Percentiles rank a stretch among this genome's conserved stretches.
These are phyloP conservation scores for Albophoma yamanashiensis DNA, from an alignment of 2,329 filamentous ascomycete genomes.

Conservation along the genomic window DNA sequence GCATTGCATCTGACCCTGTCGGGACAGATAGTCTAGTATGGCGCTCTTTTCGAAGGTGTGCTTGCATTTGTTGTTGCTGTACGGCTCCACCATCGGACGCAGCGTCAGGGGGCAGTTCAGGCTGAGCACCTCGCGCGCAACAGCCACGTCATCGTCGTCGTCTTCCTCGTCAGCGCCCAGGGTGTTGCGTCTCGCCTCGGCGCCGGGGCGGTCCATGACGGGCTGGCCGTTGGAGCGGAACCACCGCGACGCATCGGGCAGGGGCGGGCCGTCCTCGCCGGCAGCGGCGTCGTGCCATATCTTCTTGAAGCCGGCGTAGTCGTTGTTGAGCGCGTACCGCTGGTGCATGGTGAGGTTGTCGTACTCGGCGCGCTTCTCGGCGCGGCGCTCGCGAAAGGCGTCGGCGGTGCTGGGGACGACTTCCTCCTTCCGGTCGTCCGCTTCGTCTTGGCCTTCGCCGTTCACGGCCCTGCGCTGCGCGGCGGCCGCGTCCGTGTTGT, in stretches of 20 bases:
- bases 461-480: slow-evolving; percentile 4
- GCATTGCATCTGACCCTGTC: slow-evolving; percentile 37
- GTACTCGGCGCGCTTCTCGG: slow-evolving; percentile 31
- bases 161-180: slow-evolving; percentile 29
- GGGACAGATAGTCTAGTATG: slow-evolving; percentile 46
- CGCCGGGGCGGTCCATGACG: slow-evolving; percentile 17
- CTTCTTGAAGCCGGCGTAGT: slow-evolving; percentile 49
- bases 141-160: slow-evolving; percentile 57
- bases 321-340: slow-evolving; percentile 45
- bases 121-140: slow-evolving; percentile 52
- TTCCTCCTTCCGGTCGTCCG: slow-evolving; percentile 11
- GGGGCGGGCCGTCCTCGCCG: slow-evolving; percentile 34
- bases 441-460: slow-evolving; percentile 3
- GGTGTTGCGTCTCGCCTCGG: background rate
- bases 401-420: slow-evolving; percentile 15
- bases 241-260: slow-evolving; percentile 44
- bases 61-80: slow-evolving; percentile 55
- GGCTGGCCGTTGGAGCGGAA: slow-evolving; percentile 37
- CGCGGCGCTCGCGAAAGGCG: slow-evolving; percentile 24
- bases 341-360: slow-evolving; percentile 27
- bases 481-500: slow-evolving; percentile 4
- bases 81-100: slow-evolving; percentile 52
- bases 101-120: slow-evolving; percentile 62
- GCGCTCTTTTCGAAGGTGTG: slow-evolving; percentile 61
- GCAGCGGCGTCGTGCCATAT: slow-evolving; percentile 44